Evolutionary conservation across 345 rosid genomes (phyloP), one percentile per base, ranked within the genome.

Genomic region (Anastatica hierochuntica): DNA sequence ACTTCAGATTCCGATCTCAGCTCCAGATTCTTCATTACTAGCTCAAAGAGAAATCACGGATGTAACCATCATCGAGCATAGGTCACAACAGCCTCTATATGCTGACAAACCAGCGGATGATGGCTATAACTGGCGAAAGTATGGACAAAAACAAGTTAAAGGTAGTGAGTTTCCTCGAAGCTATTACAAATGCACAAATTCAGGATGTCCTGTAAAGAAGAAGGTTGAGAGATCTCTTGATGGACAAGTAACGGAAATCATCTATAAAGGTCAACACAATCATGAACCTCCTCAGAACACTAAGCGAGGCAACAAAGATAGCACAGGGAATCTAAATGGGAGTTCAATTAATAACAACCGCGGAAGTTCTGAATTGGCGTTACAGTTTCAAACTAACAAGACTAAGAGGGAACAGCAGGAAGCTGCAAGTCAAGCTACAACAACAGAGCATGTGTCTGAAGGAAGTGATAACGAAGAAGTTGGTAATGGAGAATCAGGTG

Each of bases 61-160:
- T 46, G 14, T 64, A 66, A 69, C 72, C 19, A 72, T 61, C 27
- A 38, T 75, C 11, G 76, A 83, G 61, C 82, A 71, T 7, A 70
- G 72, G 54, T 50, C 72, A 13, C 84, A 77, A 15, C 72, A 75
- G 59, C 58, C 62, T 39, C 23, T 58, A 15, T 35, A 62, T 26
- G 71, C 65, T 37, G 94, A 80, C 63, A 90, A 83, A 69, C 88
- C 90, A 18, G 77, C 81, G 18, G 76, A 70, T 60, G 95, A 89
- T 65, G 80, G 80, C 23, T 85, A 77, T 58, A 89, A 89, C 55
- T 89, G 94, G 97, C 68, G 97, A 42, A 90, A 90, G 67, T 90
- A 90, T 21, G 94, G 95, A 40, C 95, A 90, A 70, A 90, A 90
- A 65, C 90, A 85, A 67, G 90, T 85, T 21, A 90, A 90, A 67